Conservation (phyloP, 2,329 filamentous ascomycete species). For the Cryphonectria nitschkei region DNA sequence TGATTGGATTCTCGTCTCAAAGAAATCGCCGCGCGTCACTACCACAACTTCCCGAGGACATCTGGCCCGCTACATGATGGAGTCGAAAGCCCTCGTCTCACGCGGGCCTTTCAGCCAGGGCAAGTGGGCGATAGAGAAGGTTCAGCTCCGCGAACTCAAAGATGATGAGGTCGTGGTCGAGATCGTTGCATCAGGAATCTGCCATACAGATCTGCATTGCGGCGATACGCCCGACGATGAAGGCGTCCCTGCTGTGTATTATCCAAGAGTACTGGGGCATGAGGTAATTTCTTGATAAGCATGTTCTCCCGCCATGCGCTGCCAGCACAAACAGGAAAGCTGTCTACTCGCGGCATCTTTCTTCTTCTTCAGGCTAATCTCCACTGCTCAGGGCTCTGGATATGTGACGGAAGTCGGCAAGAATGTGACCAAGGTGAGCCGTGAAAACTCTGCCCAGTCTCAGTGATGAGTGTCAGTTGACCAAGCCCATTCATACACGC, state of each 20-base stretch:
- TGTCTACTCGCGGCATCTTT: neutral
- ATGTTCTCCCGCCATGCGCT: neutral
- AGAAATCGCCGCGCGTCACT: neutral
- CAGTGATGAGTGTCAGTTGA: neutral
- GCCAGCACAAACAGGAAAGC: neutral
- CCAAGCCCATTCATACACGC: no score
- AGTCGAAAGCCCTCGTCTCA: conserved; percentile 38
- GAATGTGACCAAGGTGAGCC: conserved; percentile 41
- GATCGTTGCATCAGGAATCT: conserved; percentile 57
- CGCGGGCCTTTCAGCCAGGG: conserved; percentile 38
- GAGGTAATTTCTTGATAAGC: conserved; percentile 41
- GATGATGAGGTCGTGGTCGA: conserved; percentile 56
- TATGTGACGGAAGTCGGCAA: conserved; percentile 50
- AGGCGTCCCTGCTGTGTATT: conserved; percentile 25
- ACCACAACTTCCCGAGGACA: neutral
- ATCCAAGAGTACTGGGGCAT: conserved; percentile 50
- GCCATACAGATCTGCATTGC: conserved; percentile 57
- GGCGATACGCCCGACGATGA: conserved; percentile 40
- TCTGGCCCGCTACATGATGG: conserved; percentile 25
- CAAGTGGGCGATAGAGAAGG: conserved; percentile 39
- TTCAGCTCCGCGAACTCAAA: conserved; percentile 35
- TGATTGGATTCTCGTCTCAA: neutral
- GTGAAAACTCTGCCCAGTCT: neutral
- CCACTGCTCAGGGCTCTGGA: conserved; percentile 42
- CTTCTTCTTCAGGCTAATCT: neutral